Evolutionary conservation across 768 basidiomycete genomes (phyloP), one percentile per base, ranked within the genome.

Genomic region (Suillus ampliporus): DNA sequence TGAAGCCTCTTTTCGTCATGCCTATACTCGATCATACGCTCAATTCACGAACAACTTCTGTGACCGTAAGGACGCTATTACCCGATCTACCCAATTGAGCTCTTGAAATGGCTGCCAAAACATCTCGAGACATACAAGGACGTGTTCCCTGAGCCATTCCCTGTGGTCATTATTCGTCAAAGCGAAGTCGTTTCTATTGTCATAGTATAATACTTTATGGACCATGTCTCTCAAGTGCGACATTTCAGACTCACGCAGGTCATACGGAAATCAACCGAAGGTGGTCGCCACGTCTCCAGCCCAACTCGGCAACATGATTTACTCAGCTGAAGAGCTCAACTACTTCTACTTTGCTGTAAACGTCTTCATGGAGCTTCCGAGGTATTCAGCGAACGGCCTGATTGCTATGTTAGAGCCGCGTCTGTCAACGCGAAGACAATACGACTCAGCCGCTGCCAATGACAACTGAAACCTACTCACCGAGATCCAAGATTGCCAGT

Each of bases 291-390:
- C 34, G 6, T 47, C 21, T 17, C 21, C 35, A 1, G 15, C 38
- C 9, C 35, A 17, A 38, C 34, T 51, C 19, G 50, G 50, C 7
- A 51, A 51, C 10, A 37, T 61, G 10, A 1, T 41, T 2, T 72
- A 73, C 28, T 17, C 35, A 34, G 66, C 66, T 13, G 63, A 70
- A 51, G 61, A 69, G 6, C 31, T 31, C 31, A 61, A 64, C 8
- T 65, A 65, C 14, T 63, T 66, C 19, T 52, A 58, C 13, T 71
- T 71, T 17, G 71, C 74, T 19, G 65, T 74, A 2, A 76, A 76
- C 48, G 51, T 74, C 0, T 74, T 74, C 31, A 10, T 69, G 19
- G 67, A 74, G 54, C 0, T 56, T 1, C 40, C 57, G 5, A 37
- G n/a, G n/a, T n/a, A n/a, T n/a, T n/a, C n/a, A n/a, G n/a, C n/a